Evolutionary conservation across 2,329 filamentous ascomycete species (phyloP).

Genomic region (Paecilomyces fulvus): DNA sequence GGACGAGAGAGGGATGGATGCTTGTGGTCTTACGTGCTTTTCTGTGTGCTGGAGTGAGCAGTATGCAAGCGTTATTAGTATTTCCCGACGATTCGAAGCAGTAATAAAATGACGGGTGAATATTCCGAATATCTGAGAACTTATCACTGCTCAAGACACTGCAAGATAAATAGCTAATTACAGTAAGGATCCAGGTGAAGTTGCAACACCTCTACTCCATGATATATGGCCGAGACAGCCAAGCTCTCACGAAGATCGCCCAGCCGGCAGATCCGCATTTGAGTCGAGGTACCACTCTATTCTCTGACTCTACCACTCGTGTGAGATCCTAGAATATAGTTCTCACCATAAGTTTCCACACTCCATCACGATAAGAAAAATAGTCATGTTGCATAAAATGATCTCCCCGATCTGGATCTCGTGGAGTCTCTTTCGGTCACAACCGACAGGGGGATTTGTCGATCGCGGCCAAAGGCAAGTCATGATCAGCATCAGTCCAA

Average conservation of each 20-base stretch:
- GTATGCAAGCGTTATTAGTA: too few relatives aligned
- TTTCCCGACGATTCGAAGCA: too few relatives aligned
- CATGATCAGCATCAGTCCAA: slow-evolving; percentile 1
- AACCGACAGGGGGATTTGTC: not conserved
- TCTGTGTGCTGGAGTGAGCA: too few relatives aligned
- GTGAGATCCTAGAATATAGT: not conserved
- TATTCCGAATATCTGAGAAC: too few relatives aligned
- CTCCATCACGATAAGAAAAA: not conserved
- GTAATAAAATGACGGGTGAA: too few relatives aligned
- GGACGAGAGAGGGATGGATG: too few relatives aligned
- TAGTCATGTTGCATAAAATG: not conserved
- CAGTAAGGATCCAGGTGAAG: too few relatives aligned
- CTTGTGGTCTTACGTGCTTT: too few relatives aligned
- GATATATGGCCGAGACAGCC: too few relatives aligned
- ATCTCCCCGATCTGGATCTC: not conserved
- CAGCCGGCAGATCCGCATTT: not conserved
- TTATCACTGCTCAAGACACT: too few relatives aligned
- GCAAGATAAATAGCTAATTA: too few relatives aligned
- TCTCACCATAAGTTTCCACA: not conserved
- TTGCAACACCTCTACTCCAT: not conserved
- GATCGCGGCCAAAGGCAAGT: not conserved
- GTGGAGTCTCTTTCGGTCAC: not conserved
- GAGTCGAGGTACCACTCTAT: not conserved
- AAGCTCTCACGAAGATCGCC: not conserved
- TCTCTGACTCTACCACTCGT: not conserved